Conservation (phyloP, 805 yeast genomes). For the Kodamaea kaohsiungensis region DNA sequence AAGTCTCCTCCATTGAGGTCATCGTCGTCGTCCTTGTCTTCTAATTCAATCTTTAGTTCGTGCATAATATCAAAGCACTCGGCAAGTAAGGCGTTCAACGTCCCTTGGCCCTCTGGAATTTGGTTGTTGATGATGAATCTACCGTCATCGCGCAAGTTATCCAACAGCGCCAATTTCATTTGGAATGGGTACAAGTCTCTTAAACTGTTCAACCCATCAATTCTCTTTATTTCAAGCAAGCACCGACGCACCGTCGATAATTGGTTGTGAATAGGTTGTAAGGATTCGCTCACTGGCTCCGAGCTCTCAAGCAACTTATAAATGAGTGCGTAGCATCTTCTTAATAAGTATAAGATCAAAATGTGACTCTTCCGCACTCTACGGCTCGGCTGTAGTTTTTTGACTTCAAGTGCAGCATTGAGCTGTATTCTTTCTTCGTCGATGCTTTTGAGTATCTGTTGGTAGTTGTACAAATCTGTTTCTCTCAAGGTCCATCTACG, state of each 20-base stretch:
- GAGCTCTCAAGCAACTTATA: slow-evolving; percentile 87
- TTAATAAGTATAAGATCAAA: slow-evolving; percentile 69
- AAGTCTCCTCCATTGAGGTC: slow-evolving; percentile 17
- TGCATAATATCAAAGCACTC: slow-evolving; percentile 94
- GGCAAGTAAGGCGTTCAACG: slow-evolving; percentile 84
- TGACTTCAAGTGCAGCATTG: slow-evolving; percentile 14
- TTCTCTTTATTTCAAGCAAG: slow-evolving; percentile 81
- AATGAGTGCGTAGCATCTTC: slow-evolving; percentile 89
- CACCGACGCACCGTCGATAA: slow-evolving; percentile 89
- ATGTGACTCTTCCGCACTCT: slow-evolving; percentile 38
- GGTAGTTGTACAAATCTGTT: slow-evolving; percentile 87
- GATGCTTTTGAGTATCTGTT: slow-evolving; percentile 67
- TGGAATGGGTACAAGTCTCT: slow-evolving; percentile 96
- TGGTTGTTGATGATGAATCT: slow-evolving; percentile 85
- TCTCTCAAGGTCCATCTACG: slow-evolving; percentile 98
- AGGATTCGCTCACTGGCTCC: slow-evolving; percentile 93
- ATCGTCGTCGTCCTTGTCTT: slow-evolving; percentile 51
- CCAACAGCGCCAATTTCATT: slow-evolving; percentile 87
- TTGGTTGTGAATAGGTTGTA: slow-evolving; percentile 93
- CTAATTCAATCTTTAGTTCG: slow-evolving; percentile 84
- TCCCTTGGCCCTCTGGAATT: slow-evolving; percentile 98
- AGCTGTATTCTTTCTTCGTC: slow-evolving; percentile 66
- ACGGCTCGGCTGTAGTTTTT: slow-evolving; percentile 19
- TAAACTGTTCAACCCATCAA: slow-evolving; percentile 86
- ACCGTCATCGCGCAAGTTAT: slow-evolving; percentile 85